Evolutionary conservation across 345 rosid genomes (phyloP), one percentile per base, ranked within the genome.

Genomic region (Triadica sebifera): DNA sequence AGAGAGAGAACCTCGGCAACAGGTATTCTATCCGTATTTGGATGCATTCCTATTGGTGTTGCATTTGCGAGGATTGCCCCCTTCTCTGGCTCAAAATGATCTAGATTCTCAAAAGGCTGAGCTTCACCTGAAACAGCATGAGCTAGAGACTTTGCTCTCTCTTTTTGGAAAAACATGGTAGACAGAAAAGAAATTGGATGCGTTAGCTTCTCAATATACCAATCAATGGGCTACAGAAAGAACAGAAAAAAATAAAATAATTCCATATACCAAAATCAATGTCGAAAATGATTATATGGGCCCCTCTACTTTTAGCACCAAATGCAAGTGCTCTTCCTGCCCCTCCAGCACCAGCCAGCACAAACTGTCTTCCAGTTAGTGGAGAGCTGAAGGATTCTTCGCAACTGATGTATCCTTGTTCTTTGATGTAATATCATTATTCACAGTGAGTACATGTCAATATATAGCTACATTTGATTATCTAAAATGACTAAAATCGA

Each of bases 241-340:
- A 15, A 12, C n/a, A 6, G 65, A 43, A 8, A 50, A 8, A 43
- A 19, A n/a, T 37, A 9, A 67, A 11, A 16, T 19, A 3, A 20
- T 37, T 57, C 53, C 29, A 29, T 47, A 24, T 85, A 85, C 89
- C 88, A 15, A 87, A 75, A 83, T 86, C 87, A 58, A 86, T 76
- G 86, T 89, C 86, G 24, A 86, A 87, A 74, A 89, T 67, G 68
- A 87, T 50, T 34, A 87, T 70, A 25, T 78, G 83, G 55, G 90
- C 87, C 77, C 90, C 89, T 78, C 85, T 80, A 25, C 71, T 87
- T 69, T 79, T 84, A 43, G 88, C 93, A 43, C 89, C 90, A 52
- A 87, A 84, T n/a, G 88, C 93, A 66, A 87, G 78, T 62, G 93
- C 90, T 82, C 90, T 77, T 64, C 90, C 90, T 13, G 93, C 93